phyloP scores from a whole-genome alignment of 495 filamentous ascomycete genomes.

The Neurospora sp. region DNA sequence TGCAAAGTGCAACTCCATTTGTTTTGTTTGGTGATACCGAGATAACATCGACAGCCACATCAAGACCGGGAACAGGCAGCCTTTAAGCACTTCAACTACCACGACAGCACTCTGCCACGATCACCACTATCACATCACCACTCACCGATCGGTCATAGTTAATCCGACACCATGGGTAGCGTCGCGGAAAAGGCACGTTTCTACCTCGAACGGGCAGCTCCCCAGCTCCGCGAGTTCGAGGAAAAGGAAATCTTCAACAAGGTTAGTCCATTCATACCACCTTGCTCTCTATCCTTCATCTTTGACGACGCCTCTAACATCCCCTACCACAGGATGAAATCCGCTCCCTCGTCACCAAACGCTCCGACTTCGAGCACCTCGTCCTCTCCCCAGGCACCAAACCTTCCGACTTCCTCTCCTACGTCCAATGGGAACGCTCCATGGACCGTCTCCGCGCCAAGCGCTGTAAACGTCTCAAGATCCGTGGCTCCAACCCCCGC shows the following conservation, averaged over 20 bases:
- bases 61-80: neutral
- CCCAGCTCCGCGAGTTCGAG: slow-evolving; percentile 81
- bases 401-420: slow-evolving; percentile 70
- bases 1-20: neutral
- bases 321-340: slow-evolving; percentile 63
- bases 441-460: slow-evolving; percentile 73
- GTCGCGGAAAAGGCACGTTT: slow-evolving; percentile 91
- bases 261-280: slow-evolving; percentile 31
- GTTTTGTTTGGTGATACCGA: neutral
- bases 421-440: slow-evolving; percentile 85
- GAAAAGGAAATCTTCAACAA: slow-evolving; percentile 79
- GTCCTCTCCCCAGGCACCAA: slow-evolving; percentile 70
- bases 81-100: neutral
- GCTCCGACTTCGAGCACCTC: slow-evolving; percentile 87
- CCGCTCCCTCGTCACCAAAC: slow-evolving; percentile 70
- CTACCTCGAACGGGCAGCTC: slow-evolving; percentile 82
- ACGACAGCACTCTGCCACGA: neutral
- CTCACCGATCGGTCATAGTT: neutral
- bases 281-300: neutral
- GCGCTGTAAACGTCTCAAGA: slow-evolving; percentile 65
- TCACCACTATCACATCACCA: neutral
- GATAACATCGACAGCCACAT: neutral
- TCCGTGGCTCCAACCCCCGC: slow-evolving; percentile 50
- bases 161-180: slow-evolving; percentile 51
- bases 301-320: neutral